Base-by-base conservation (phyloP, 257 asterid genomes). In the Salvia miltiorrhiza region DNA sequence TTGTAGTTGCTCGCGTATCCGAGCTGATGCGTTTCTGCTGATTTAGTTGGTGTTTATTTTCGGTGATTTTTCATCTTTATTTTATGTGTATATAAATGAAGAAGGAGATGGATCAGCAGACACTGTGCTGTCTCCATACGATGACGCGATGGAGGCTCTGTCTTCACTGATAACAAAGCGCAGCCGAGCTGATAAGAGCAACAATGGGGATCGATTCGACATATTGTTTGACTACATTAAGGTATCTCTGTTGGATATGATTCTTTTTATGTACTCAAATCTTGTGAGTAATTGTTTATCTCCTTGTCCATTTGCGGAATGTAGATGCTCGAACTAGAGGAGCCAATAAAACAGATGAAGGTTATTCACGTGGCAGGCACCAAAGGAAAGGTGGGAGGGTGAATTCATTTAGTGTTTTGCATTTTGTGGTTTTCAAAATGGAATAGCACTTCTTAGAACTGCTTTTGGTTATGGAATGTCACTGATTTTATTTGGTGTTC, bases 281-380 rank as follows among this genome's bases (percentile, higher is more conserved):
- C 23, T 24, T 61, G 26, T 41, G 50, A 66, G 63, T 71, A 20
- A 33, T 72, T 39, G 63, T 43, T 32, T 41, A 26, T 40, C 55
- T 7, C 13, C 24, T 30, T 39, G 32, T 76, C 62, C 74, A 61
- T 56, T 75, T 48, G 66, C 70, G 73, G 33, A 54, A 30, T 71
- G 32, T 72, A 94, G 99, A 83, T 91, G 0, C 72, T 94, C 84
- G 99, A 89, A 62, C 73, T 94, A 58, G 99, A 89, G 84, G 97
- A 91, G 70, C 75, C 96, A 4, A 79, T 94, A 16, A 86, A 86
- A 71, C 73, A 91, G 82, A 85, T 94, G 94, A 94, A 91, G 87
- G 65, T 94, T 72, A 91, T 94, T 84, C 99, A 94, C 66, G 97
- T 94, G 44, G 97, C 99, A 7, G 99, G 99, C 55, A 94, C 99